A percentile compares a stretch with the other conserved stretches of the same genome.
phyloP scores from a whole-genome alignment of 2,329 filamentous ascomycete species.

The Penicillium glabrum region DNA sequence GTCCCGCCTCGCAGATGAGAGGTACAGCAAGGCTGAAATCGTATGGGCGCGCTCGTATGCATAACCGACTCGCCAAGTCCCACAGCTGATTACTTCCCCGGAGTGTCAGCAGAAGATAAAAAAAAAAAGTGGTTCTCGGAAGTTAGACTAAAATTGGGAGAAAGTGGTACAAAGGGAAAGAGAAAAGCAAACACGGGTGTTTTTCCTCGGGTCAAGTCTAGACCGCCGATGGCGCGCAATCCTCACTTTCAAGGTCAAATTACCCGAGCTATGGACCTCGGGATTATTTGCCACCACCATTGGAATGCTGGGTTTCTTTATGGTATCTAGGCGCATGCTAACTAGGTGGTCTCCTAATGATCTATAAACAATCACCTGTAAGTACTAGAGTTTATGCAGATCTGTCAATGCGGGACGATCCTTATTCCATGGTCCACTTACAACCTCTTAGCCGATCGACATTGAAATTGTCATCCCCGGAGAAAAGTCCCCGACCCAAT shows the following conservation, averaged over 20 bases:
- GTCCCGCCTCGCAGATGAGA: background rate
- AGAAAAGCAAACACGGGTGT: constrained; percentile 3
- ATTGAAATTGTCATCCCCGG: background rate
- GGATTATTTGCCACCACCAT: background rate
- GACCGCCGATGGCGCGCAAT: background rate
- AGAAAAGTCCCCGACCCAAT: background rate
- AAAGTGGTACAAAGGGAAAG: background rate
- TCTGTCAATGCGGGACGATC: constrained; percentile 3
- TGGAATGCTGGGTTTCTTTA: background rate
- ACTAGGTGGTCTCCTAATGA: too few relatives aligned
- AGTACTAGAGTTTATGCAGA: background rate
- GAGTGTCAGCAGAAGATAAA: background rate
- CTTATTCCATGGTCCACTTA: background rate
- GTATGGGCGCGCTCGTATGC: background rate
- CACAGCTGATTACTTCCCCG: background rate
- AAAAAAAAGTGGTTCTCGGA: background rate
- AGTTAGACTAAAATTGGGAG: background rate
- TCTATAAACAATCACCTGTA: background rate
- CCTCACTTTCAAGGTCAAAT: background rate
- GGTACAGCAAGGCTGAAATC: background rate
- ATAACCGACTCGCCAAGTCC: background rate
- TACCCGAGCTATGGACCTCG: background rate
- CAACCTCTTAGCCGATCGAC: background rate
- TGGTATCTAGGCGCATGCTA: background rate
- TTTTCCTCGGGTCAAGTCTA: background rate